Conservation (phyloP, 176 grass and related monocot species). For the Poa pratensis region DNA sequence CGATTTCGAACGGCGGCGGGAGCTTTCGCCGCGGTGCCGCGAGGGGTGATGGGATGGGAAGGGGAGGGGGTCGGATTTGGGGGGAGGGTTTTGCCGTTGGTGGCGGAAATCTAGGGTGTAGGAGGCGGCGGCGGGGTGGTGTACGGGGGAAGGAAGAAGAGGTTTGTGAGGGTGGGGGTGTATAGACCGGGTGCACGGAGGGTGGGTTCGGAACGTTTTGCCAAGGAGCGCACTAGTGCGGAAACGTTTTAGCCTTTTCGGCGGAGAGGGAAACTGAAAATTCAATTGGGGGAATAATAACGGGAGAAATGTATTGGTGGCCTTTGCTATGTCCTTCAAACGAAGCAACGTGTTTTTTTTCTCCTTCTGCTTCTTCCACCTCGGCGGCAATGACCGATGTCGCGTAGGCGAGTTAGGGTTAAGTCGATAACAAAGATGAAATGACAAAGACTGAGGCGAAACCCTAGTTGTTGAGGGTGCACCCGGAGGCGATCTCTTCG, state of each 20-base stretch:
- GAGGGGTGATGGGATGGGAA: neutral
- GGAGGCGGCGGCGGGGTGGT: neutral
- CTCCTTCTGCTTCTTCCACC: too few species aligned
- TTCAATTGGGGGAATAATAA: neutral
- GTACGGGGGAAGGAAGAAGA: neutral
- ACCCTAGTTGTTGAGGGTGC: neutral
- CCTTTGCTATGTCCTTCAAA: too few species aligned
- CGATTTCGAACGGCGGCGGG: neutral
- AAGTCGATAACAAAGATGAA: neutral
- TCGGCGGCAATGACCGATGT: neutral
- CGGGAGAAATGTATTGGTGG: neutral
- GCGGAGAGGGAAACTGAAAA: neutral
- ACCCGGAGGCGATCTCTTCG: neutral
- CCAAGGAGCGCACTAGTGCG: neutral
- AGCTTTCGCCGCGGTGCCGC: too few species aligned
- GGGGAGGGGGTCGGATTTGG: neutral
- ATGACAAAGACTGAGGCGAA: neutral
- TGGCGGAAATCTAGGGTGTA: slow-evolving; percentile 7
- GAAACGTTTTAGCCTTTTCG: neutral
- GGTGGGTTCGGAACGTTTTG: neutral
- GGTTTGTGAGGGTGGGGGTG: neutral
- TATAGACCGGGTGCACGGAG: slow-evolving; percentile 12
- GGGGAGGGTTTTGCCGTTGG: neutral
- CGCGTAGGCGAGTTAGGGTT: neutral
- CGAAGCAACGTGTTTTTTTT: too few species aligned